Evolutionary conservation across 441 rosid genomes (phyloP).

Genomic region (Rhodomyrtus psidioides): DNA sequence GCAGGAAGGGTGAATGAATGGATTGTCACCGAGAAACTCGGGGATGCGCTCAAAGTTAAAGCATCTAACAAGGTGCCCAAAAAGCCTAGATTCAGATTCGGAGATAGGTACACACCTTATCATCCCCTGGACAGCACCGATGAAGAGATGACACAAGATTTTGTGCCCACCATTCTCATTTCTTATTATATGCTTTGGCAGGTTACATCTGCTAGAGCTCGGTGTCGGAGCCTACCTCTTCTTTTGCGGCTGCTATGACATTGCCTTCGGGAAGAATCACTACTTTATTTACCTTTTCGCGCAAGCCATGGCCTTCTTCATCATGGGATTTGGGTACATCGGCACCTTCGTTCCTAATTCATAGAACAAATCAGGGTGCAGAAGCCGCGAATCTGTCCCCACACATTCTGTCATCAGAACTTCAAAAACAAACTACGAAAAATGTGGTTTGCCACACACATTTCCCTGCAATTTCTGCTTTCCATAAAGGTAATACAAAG

Average conservation of each 20-base stretch:
- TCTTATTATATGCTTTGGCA: background rate
- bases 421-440: background rate
- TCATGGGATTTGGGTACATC: constrained; percentile 4
- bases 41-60: background rate
- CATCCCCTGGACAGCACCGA: background rate
- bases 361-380: background rate
- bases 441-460: background rate
- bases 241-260: constrained; percentile 2
- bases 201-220: constrained; percentile 7
- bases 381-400: background rate
- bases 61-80: background rate
- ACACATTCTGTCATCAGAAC: background rate
- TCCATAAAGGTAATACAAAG: background rate
- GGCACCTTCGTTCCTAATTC: constrained; percentile 3
- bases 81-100: background rate
- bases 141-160: background rate
- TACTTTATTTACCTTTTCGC: constrained; percentile 10
- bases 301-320: constrained; percentile 13
- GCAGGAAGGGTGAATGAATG: constrained; percentile 9
- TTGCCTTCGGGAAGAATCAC: background rate
- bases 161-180: background rate
- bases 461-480: constrained; percentile 8
- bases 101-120: background rate
- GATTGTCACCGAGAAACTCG: constrained; percentile 10
- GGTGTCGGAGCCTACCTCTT: constrained; percentile 5